Conservation (phyloP, 148 eudicot genomes). For the Limonium bicolor region DNA sequence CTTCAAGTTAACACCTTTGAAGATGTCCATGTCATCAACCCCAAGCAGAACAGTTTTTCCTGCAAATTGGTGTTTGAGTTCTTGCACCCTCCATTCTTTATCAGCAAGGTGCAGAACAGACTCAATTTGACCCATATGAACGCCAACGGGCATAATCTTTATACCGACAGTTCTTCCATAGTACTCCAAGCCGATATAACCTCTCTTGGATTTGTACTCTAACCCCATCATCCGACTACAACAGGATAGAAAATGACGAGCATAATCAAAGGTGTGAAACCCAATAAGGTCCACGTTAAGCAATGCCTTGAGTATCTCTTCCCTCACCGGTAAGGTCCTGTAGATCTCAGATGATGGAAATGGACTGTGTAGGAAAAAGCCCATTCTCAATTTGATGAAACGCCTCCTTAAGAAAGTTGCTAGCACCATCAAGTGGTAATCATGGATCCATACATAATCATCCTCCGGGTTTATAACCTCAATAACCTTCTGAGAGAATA, state of each 20-base stretch:
- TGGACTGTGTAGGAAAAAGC: slow-evolving; percentile 21
- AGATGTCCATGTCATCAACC: slow-evolving; percentile 22
- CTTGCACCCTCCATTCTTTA: slow-evolving; percentile 12
- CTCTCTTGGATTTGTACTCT: slow-evolving; percentile 21
- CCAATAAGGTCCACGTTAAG: slow-evolving; percentile 18
- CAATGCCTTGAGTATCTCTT: slow-evolving; percentile 19
- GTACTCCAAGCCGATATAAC: slow-evolving; percentile 21
- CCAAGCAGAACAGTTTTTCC: slow-evolving; percentile 21
- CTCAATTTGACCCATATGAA: slow-evolving; percentile 19
- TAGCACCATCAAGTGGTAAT: slow-evolving; percentile 25
- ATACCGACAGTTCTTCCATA: slow-evolving; percentile 20
- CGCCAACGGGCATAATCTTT: slow-evolving; percentile 22
- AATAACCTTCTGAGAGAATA: slow-evolving; percentile 23
- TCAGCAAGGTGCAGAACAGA: slow-evolving; percentile 11
- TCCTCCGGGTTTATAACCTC: slow-evolving; percentile 25
- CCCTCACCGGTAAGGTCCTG: slow-evolving; percentile 23
- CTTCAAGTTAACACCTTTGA: slow-evolving; percentile 20
- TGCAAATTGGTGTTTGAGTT: slow-evolving; percentile 13
- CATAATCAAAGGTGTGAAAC: slow-evolving; percentile 26
- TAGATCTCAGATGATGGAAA: too few species aligned
- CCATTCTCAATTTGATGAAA: slow-evolving; percentile 15
- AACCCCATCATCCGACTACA: slow-evolving; percentile 24
- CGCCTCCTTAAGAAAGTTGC: slow-evolving; percentile 23
- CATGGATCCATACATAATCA: slow-evolving; percentile 30
- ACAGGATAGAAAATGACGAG: slow-evolving; percentile 22